phyloP scores from a whole-genome alignment of 2,329 filamentous ascomycete species.

The Dactylellina drechsleri region DNA sequence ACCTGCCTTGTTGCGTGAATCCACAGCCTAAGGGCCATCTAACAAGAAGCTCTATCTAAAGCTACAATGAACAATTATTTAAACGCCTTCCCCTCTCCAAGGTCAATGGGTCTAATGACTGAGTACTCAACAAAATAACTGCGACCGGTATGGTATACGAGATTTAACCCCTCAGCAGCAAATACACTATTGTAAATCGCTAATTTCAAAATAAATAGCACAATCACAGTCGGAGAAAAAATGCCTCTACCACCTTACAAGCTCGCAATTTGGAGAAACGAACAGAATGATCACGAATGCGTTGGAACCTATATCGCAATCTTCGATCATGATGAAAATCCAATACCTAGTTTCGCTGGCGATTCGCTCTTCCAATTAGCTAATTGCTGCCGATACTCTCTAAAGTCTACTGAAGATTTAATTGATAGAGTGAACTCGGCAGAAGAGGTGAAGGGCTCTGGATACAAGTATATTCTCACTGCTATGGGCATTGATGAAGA shows the following conservation, averaged over 20 bases:
- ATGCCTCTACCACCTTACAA: constrained; percentile 5
- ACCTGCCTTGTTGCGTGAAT: too few relatives aligned
- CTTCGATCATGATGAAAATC: background rate
- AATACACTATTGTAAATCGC: background rate
- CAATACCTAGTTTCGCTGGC: background rate
- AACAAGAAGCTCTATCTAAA: too few relatives aligned
- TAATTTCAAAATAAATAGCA: too few relatives aligned
- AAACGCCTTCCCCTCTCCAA: too few relatives aligned
- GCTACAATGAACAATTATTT: too few relatives aligned
- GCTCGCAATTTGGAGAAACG: background rate
- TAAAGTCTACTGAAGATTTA: background rate
- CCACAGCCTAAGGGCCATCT: too few relatives aligned
- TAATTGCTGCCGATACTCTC: background rate
- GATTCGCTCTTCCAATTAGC: background rate
- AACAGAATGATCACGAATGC: background rate
- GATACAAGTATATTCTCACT: background rate
- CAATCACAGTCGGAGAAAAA: too few relatives aligned
- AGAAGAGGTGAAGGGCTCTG: background rate
- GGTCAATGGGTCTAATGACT: too few relatives aligned
- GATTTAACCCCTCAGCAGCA: background rate
- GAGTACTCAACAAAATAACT: too few relatives aligned
- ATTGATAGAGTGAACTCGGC: background rate
- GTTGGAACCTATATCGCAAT: background rate
- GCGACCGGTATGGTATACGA: too few relatives aligned
- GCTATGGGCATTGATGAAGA: background rate